Evolutionary conservation across 768 basidiomycete species (phyloP).

Genomic region (Mrakia gelida): DNA sequence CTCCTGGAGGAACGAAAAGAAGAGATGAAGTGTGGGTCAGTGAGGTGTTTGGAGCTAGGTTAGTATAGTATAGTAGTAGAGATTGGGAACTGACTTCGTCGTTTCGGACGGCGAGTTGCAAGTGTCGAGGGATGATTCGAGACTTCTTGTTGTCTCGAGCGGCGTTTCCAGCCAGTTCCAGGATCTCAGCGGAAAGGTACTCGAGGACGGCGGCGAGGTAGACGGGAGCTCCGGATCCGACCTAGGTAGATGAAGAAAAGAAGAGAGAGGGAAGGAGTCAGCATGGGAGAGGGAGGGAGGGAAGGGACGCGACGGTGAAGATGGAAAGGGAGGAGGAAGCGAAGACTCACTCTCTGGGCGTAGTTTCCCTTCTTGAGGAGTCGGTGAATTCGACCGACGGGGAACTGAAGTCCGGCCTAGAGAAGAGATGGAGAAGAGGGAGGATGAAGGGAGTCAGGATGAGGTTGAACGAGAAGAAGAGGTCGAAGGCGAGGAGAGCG

Average conservation of each 20-base stretch:
- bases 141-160: constrained; percentile 87
- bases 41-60: too few species aligned
- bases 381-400: constrained; percentile 85
- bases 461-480: background rate
- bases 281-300: background rate
- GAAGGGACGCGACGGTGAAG: background rate
- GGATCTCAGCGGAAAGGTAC: constrained; percentile 87
- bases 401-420: constrained; percentile 55
- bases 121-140: constrained; percentile 88
- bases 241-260: constrained; percentile 35
- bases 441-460: background rate
- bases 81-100: constrained; percentile 51
- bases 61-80: too few species aligned
- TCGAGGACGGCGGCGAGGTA: constrained; percentile 88
- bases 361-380: constrained; percentile 39
- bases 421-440: background rate
- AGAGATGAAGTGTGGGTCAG: too few species aligned
- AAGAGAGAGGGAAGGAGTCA: background rate
- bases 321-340: background rate
- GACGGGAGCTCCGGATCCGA: constrained; percentile 90
- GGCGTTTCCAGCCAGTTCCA: constrained; percentile 73
- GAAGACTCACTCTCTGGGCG: constrained; percentile 51
- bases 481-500: background rate
- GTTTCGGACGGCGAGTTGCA: constrained; percentile 87
- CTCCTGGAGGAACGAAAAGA: constrained; percentile 47